Percentiles rank a stretch among this genome's conserved stretches.
Conservation (phyloP, 2,329 filamentous ascomycete species). For the Septoria linicola region DNA sequence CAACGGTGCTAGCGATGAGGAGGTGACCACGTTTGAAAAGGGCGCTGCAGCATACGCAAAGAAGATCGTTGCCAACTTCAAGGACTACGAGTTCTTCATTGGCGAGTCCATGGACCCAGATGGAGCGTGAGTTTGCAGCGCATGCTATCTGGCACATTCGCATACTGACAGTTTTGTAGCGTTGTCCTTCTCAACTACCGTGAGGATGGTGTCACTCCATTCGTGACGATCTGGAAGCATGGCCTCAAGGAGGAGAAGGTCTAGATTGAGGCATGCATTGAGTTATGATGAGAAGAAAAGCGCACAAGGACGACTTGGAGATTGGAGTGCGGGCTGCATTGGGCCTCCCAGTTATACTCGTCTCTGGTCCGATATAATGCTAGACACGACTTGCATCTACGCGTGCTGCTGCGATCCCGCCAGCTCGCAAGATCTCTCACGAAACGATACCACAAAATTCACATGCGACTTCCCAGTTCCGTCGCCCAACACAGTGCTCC, state of each 20-base stretch:
- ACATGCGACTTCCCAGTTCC: background rate
- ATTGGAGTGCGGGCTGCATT: background rate
- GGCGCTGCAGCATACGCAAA: constrained; percentile 74
- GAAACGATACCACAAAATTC: constrained; percentile 12
- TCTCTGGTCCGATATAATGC: constrained; percentile 16
- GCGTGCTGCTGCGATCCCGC: constrained; percentile 4
- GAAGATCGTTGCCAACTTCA: constrained; percentile 81
- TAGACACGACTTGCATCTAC: constrained; percentile 24
- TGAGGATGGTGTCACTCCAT: constrained; percentile 91
- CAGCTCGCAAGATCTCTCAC: constrained; percentile 3
- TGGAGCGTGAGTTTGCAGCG: constrained; percentile 71
- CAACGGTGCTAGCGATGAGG: constrained; percentile 61
- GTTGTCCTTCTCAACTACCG: constrained; percentile 95
- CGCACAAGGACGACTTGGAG: constrained; percentile 15
- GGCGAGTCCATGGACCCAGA: constrained; percentile 91
- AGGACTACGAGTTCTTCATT: constrained; percentile 93
- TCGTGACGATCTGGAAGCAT: constrained; percentile 91
- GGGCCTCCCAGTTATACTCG: background rate
- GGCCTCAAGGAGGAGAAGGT: constrained; percentile 89
- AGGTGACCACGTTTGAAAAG: constrained; percentile 76
- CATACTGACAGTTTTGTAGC: constrained; percentile 48
- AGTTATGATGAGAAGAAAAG: constrained; percentile 2
- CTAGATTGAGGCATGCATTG: constrained; percentile 49
- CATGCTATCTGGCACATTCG: background rate
- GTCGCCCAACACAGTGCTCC: background rate